Percentiles rank a stretch among this genome's conserved stretches.
phyloP scores from a whole-genome alignment of 163 green algal species.

The Scenedesmus sp. region DNA sequence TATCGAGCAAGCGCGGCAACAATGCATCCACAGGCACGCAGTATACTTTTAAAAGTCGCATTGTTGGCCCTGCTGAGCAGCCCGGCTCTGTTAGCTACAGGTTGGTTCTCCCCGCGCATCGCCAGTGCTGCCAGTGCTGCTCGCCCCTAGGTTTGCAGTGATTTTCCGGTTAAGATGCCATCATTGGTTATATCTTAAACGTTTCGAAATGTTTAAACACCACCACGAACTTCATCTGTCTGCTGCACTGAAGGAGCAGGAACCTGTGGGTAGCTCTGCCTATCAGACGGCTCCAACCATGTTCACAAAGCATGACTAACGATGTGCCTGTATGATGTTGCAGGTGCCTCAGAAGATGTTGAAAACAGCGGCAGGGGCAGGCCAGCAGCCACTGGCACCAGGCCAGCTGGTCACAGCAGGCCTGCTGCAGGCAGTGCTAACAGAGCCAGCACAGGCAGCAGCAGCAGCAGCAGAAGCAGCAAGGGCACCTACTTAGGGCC shows the following conservation, averaged over 20 bases:
- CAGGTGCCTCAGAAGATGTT: background rate
- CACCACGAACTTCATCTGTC: background rate
- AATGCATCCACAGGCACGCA: background rate
- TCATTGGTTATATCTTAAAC: too few relatives aligned
- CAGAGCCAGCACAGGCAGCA: background rate
- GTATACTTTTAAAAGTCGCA: background rate
- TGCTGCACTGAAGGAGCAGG: background rate
- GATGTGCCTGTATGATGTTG: background rate
- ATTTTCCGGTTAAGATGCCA: too few relatives aligned
- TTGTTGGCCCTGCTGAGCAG: background rate
- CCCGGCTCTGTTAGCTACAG: background rate
- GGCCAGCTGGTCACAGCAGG: background rate
- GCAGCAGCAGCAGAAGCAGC: background rate
- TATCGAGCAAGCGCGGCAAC: background rate
- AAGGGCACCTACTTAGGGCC: background rate
- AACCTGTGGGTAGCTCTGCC: background rate
- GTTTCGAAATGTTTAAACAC: too few relatives aligned
- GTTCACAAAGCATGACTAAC: background rate
- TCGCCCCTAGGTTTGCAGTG: background rate
- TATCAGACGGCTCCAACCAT: background rate
- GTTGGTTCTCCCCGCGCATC: conserved; percentile 9
- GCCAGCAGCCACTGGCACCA: background rate
- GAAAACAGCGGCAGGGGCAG: background rate
- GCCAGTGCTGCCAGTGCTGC: background rate
- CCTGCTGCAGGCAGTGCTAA: background rate